These are phyloP conservation scores for Inosperma sp. DNA, from an alignment of 768 basidiomycete genomes.

Conservation along the genomic window DNA sequence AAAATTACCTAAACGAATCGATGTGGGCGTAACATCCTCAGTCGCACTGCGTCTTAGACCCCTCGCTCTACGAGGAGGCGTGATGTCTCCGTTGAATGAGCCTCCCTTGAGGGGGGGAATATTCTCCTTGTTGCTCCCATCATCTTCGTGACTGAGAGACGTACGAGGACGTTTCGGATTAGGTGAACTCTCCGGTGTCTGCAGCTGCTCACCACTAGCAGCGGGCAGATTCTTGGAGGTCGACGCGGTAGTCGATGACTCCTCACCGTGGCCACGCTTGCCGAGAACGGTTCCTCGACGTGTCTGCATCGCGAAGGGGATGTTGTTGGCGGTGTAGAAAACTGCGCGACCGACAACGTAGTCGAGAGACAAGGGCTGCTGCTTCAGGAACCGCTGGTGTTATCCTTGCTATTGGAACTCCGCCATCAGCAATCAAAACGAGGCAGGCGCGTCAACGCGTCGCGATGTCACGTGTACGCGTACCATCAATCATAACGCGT, in stretches of 20 bases:
- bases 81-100: constrained; percentile 29
- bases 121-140: constrained; percentile 72
- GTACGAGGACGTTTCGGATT: constrained; percentile 61
- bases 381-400: constrained; percentile 13
- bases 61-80: constrained; percentile 38
- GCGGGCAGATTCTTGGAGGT: constrained; percentile 21
- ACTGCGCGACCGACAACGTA: constrained; percentile 21
- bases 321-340: constrained; percentile 15
- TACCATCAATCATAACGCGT: constrained; percentile 14
- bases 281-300: constrained; percentile 49
- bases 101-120: constrained; percentile 56
- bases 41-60: constrained; percentile 37
- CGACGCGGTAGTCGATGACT: constrained; percentile 24
- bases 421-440: constrained; percentile 33
- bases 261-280: constrained; percentile 42
- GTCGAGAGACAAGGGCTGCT: constrained; percentile 18
- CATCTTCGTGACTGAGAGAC: constrained; percentile 41
- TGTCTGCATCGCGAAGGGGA: constrained; percentile 35
- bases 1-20: constrained; percentile 43
- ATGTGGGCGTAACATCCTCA: constrained; percentile 39
- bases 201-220: constrained; percentile 42
- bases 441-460: constrained; percentile 33
- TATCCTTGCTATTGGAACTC: constrained; percentile 35
- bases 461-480: constrained; percentile 35
- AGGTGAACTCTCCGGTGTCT: constrained; percentile 61